A percentile compares a stretch with the other conserved stretches of the same genome.
Conservation (phyloP, 2,329 filamentous ascomycete species). For the Chalaropsis thielavioides region DNA sequence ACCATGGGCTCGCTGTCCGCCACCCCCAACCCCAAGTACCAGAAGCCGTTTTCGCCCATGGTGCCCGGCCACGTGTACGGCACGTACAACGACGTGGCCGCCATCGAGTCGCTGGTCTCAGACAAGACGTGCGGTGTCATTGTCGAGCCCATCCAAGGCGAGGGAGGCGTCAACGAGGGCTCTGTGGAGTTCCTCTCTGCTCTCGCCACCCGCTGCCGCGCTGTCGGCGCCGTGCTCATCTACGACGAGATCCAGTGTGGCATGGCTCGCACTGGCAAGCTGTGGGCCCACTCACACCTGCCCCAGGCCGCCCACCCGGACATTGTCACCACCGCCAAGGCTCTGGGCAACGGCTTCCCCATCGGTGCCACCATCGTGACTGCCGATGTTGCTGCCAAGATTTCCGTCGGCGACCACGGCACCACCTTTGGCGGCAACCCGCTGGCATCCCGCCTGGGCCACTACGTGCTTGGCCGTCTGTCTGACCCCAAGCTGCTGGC, state of each 20-base stretch:
- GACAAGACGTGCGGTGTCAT: slow-evolving; percentile 86
- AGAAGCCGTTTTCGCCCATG: slow-evolving; percentile 90
- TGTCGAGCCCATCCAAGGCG: slow-evolving; percentile 92
- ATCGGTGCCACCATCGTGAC: slow-evolving; percentile 55
- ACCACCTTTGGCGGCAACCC: slow-evolving; percentile 93
- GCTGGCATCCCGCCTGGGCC: slow-evolving; percentile 66
- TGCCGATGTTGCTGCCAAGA: slow-evolving; percentile 28
- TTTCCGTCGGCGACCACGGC: slow-evolving; percentile 62
- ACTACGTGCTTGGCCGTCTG: slow-evolving; percentile 69
- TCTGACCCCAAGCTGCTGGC: slow-evolving; percentile 55
- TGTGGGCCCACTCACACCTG: slow-evolving; percentile 76
- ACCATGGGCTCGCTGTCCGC: slow-evolving; percentile 94
- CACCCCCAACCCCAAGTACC: slow-evolving; percentile 95
- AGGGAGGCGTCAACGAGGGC: slow-evolving; percentile 81
- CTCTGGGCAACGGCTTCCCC: slow-evolving; percentile 89
- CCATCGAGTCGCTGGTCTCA: slow-evolving; percentile 59
- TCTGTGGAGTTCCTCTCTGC: slow-evolving; percentile 69
- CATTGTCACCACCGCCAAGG: slow-evolving; percentile 86
- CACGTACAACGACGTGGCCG: slow-evolving; percentile 65
- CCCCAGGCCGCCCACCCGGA: slow-evolving; percentile 78
- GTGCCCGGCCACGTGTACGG: slow-evolving; percentile 83
- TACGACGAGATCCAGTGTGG: slow-evolving; percentile 98
- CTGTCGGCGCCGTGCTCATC: slow-evolving; percentile 77
- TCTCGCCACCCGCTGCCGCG: slow-evolving; percentile 69
- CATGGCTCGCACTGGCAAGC: slow-evolving; percentile 65